Evolutionary conservation across 1,139 yeast genomes (phyloP).

Genomic region (Eremothecium coryli): DNA sequence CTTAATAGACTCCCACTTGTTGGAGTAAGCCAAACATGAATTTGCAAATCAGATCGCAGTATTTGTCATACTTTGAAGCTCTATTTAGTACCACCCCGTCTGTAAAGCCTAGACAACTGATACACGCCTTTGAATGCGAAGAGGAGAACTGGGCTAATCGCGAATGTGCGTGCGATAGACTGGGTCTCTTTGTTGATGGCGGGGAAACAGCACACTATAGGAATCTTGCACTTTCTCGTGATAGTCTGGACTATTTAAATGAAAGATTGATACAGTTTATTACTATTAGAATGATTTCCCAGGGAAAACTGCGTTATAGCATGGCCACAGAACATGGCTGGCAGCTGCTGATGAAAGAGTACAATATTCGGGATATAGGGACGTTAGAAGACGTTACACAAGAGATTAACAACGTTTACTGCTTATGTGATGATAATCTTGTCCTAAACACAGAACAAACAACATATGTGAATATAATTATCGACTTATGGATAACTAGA

Average conservation of each 20-base stretch:
- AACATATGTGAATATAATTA: not conserved
- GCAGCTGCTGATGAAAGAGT: not conserved
- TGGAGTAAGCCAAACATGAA: no score
- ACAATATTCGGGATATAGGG: not conserved
- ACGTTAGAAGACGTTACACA: not conserved
- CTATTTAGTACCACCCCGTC: not conserved
- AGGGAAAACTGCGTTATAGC: not conserved
- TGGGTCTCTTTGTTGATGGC: constrained; percentile 3
- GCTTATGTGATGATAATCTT: constrained; percentile 1
- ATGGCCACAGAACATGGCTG: not conserved
- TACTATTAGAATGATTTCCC: not conserved
- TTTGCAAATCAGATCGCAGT: no score
- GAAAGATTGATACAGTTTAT: constrained; percentile 1
- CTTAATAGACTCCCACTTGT: no score
- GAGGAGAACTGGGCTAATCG: not conserved
- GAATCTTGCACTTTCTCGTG: constrained; percentile 1
- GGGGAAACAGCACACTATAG: constrained; percentile 4
- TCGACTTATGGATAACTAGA: not conserved
- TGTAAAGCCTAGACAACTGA: not conserved
- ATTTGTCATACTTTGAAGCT: constrained; percentile 1
- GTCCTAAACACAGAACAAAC: constrained; percentile 3
- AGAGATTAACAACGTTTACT: constrained; percentile 1
- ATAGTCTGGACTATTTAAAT: constrained; percentile 1
- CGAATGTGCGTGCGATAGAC: constrained; percentile 3
- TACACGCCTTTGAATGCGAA: constrained; percentile 3